These are phyloP conservation scores for Colletotrichum simmondsii DNA, from an alignment of 2,329 filamentous ascomycete genomes.

Conservation along the genomic window DNA sequence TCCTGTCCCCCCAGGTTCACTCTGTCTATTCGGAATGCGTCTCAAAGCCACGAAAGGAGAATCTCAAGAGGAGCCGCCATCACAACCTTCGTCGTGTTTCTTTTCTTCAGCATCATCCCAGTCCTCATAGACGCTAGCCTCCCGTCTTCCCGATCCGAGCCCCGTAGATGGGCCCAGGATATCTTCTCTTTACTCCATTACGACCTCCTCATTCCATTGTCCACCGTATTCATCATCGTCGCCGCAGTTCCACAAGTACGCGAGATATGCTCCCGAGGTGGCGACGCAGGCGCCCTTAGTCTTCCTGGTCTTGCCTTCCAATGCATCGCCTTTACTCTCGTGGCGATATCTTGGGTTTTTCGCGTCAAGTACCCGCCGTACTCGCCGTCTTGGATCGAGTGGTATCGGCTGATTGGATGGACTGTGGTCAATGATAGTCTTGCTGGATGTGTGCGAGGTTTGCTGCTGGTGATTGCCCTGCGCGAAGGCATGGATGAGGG, in stretches of 20 bases:
- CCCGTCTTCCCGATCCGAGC: not conserved
- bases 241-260: not conserved
- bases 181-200: not conserved
- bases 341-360: slow-evolving; percentile 7
- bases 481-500: not conserved
- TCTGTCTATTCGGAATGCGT: not conserved
- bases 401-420: slow-evolving; percentile 24
- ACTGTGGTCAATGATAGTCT: slow-evolving; percentile 9
- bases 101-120: not conserved
- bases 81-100: not conserved
- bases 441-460: not conserved
- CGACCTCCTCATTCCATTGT: not conserved
- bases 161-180: not conserved
- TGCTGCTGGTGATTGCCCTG: not conserved
- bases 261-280: not conserved
- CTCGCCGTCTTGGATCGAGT: not conserved
- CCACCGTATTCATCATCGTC: not conserved
- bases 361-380: slow-evolving; percentile 2
- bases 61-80: not conserved
- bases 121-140: not conserved
- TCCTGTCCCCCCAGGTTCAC: not conserved
- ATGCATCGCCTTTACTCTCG: not conserved
- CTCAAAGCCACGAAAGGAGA: not conserved
- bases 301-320: not conserved
- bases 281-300: not conserved